Percentiles rank a stretch among this genome's conserved stretches.
phyloP scores from a whole-genome alignment of 192 early-diverging fungal genomes.

The Rhizoclosmatium sp. region DNA sequence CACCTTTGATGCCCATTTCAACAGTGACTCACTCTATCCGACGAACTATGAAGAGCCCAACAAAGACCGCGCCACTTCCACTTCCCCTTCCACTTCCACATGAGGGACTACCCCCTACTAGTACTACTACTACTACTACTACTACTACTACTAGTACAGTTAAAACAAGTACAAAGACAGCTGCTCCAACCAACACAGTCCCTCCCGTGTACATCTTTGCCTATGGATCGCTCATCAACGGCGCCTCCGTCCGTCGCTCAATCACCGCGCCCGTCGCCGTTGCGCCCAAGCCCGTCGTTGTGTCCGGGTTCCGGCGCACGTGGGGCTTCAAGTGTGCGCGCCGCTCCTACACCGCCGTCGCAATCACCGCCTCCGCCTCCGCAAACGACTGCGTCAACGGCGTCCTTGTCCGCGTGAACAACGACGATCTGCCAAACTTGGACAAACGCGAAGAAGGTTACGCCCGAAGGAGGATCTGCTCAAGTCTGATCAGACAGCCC shows the following conservation, averaged over 20 bases:
- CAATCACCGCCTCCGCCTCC: constrained; percentile 31
- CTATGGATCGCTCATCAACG: constrained; percentile 60
- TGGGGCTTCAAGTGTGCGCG: constrained; percentile 54
- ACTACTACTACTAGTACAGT: too few relatives aligned
- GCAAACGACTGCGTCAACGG: constrained; percentile 47
- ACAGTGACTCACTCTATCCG: too few relatives aligned
- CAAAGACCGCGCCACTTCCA: too few relatives aligned
- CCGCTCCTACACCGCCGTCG: constrained; percentile 55
- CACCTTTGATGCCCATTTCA: too few relatives aligned
- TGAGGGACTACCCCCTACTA: too few relatives aligned
- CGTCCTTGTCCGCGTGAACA: constrained; percentile 50
- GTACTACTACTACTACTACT: too few relatives aligned
- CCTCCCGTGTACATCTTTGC: constrained; percentile 44
- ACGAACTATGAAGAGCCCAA: too few relatives aligned
- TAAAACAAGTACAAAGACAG: too few relatives aligned
- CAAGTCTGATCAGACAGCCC: background rate
- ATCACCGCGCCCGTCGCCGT: constrained; percentile 5
- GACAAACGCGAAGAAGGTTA: constrained; percentile 55
- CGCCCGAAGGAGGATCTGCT: constrained; percentile 27
- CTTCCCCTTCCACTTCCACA: too few relatives aligned
- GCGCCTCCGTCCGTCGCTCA: constrained; percentile 43
- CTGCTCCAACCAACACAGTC: background rate
- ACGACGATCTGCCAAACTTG: constrained; percentile 36
- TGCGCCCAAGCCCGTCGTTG: constrained; percentile 29
- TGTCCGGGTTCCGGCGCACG: constrained; percentile 43